phyloP scores from a whole-genome alignment of 345 rosid genomes.

The Aquilaria sinensis region DNA sequence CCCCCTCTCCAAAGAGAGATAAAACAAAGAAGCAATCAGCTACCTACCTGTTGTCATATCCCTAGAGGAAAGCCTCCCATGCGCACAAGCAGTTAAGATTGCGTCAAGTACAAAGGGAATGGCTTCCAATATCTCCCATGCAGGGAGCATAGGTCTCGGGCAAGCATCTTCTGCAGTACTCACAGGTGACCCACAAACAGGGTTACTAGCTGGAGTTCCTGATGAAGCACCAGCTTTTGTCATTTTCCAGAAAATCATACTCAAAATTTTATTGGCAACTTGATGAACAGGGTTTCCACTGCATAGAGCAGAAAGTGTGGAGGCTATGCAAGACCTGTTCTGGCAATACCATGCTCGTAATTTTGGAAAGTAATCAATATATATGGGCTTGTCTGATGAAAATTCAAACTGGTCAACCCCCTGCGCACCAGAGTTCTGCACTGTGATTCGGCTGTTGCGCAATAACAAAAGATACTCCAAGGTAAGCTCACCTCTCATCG shows the following conservation, averaged over 20 bases:
- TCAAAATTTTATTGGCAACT: constrained; percentile 47
- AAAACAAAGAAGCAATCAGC: constrained; percentile 5
- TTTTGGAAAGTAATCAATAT: constrained; percentile 48
- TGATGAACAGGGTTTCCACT: constrained; percentile 51
- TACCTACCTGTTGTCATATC: constrained; percentile 51
- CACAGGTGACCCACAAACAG: constrained; percentile 29
- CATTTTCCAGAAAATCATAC: constrained; percentile 53
- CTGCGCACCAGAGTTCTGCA: constrained; percentile 18
- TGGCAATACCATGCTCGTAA: constrained; percentile 67
- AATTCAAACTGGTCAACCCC: constrained; percentile 17
- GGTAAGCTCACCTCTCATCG: constrained; percentile 37
- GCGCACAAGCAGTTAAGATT: constrained; percentile 62
- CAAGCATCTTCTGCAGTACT: constrained; percentile 35
- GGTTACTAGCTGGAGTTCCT: constrained; percentile 24
- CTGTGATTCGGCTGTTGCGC: constrained; percentile 36
- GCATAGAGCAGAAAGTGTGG: constrained; percentile 43
- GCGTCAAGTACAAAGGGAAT: constrained; percentile 57
- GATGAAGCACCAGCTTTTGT: constrained; percentile 27
- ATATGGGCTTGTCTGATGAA: constrained; percentile 30
- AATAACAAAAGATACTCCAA: constrained; percentile 52
- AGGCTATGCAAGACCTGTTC: constrained; percentile 52
- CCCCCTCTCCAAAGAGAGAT: neutral
- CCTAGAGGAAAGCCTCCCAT: constrained; percentile 61
- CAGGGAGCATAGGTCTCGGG: constrained; percentile 49
- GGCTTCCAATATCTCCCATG: constrained; percentile 74